phyloP scores from a whole-genome alignment of 768 basidiomycete species.

The Panellus pusillus region DNA sequence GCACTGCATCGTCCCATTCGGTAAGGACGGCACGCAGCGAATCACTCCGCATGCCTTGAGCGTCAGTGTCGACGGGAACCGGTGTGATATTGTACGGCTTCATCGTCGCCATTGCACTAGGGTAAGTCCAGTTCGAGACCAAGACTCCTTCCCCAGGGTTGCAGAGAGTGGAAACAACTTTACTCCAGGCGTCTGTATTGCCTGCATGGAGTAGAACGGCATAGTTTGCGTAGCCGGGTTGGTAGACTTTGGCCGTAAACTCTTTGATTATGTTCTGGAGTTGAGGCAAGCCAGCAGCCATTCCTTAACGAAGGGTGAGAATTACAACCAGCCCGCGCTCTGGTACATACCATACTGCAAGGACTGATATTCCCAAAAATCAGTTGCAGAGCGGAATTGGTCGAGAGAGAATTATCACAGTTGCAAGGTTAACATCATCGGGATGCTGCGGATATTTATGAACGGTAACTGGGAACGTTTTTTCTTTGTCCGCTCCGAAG shows the following conservation, averaged over 20 bases:
- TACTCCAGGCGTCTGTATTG: slow-evolving; percentile 70
- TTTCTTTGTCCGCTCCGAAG: slow-evolving; percentile 41
- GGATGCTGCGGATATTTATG: slow-evolving; percentile 56
- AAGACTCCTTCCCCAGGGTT: slow-evolving; percentile 64
- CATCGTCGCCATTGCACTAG: slow-evolving; percentile 42
- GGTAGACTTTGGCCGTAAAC: slow-evolving; percentile 53
- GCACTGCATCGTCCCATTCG: slow-evolving; percentile 62
- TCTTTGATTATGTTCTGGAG: slow-evolving; percentile 57
- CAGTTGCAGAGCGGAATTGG: neutral
- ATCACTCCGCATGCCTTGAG: slow-evolving; percentile 63
- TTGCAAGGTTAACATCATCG: slow-evolving; percentile 57
- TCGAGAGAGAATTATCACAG: slow-evolving; percentile 10
- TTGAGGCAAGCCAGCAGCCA: slow-evolving; percentile 53
- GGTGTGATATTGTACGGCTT: slow-evolving; percentile 42
- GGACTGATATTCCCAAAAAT: slow-evolving; percentile 27
- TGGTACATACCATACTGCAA: slow-evolving; percentile 64
- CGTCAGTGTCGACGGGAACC: slow-evolving; percentile 67
- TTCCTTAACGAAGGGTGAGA: slow-evolving; percentile 25
- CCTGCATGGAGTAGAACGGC: slow-evolving; percentile 58
- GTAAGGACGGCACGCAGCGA: slow-evolving; percentile 58
- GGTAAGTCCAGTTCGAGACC: slow-evolving; percentile 75
- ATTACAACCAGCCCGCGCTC: neutral
- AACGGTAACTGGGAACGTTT: slow-evolving; percentile 50
- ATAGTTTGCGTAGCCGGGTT: slow-evolving; percentile 63
- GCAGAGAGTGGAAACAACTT: slow-evolving; percentile 58